Conservation (phyloP, 768 basidiomycete genomes). For the Galerina sulciceps region DNA sequence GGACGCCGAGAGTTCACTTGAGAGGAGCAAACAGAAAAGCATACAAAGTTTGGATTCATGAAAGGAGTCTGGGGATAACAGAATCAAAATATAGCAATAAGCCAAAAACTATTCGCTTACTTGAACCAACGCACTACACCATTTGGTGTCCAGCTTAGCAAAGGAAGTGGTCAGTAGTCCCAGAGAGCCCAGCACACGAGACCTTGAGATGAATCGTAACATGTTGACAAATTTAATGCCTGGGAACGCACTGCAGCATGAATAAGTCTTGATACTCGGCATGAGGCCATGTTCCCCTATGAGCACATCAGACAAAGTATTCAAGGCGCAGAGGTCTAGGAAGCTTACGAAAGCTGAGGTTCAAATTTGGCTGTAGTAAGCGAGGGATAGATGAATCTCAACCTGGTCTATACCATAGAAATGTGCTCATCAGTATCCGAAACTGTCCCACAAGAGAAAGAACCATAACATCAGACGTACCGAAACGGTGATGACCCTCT, state of each 20-base stretch:
- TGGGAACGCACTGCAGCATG: conserved; percentile 32
- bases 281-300: conserved; percentile 46
- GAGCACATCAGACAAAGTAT: not conserved
- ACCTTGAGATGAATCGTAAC: conserved; percentile 16
- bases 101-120: conserved; percentile 25
- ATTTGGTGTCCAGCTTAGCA: conserved; percentile 41
- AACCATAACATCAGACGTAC: conserved; percentile 23
- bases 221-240: not conserved
- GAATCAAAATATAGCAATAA: not conserved
- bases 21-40: conserved; percentile 6
- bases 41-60: conserved; percentile 48
- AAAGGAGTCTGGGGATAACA: conserved; percentile 40
- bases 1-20: not conserved
- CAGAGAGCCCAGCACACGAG: conserved; percentile 35
- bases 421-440: not conserved
- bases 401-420: conserved; percentile 31
- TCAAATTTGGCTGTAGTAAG: conserved; percentile 43
- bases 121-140: conserved; percentile 47
- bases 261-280: conserved; percentile 38
- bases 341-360: conserved; percentile 43
- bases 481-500: conserved; percentile 36
- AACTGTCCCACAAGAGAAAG: not conserved
- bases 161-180: conserved; percentile 43
- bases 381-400: conserved; percentile 40
- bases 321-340: not conserved